These are phyloP conservation scores for Podospora didyma DNA, from an alignment of 495 filamentous ascomycete species.

Conservation along the genomic window DNA sequence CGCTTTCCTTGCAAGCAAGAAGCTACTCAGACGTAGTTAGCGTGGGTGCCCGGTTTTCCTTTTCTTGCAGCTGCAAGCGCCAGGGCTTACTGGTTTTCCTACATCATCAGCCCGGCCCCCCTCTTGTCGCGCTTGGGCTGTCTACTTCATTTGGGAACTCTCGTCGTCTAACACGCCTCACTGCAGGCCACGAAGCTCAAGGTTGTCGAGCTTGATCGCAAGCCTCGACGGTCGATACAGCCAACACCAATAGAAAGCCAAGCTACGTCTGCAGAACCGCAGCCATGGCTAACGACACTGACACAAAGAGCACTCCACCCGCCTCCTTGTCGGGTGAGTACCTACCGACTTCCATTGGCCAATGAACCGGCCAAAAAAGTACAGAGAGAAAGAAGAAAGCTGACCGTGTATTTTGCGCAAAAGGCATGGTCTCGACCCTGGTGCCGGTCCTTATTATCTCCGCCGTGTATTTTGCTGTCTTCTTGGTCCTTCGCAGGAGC, in stretches of 20 bases:
- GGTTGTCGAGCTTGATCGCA: not conserved
- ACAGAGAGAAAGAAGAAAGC: not conserved
- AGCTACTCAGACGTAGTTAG: not conserved
- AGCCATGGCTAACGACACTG: not conserved
- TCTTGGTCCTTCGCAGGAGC: slow-evolving; percentile 70
- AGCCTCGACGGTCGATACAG: not conserved
- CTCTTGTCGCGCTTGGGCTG: not conserved
- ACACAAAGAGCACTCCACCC: not conserved
- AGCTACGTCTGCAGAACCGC: not conserved
- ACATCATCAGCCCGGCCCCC: too few species aligned
- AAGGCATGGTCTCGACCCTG: slow-evolving; percentile 64
- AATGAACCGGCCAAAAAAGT: not conserved
- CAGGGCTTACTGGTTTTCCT: not conserved
- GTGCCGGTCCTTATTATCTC: slow-evolving; percentile 65
- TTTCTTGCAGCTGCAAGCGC: not conserved
- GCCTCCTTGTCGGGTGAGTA: slow-evolving; percentile 28
- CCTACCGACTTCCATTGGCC: not conserved
- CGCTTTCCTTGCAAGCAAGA: not conserved
- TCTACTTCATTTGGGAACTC: not conserved
- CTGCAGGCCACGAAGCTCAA: not conserved
- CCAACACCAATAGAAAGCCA: not conserved
- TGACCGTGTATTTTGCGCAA: not conserved
- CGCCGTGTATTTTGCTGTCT: slow-evolving; percentile 59
- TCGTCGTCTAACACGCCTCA: too few species aligned
- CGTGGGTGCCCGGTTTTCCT: slow-evolving; percentile 10